Evolutionary conservation across 768 basidiomycete species (phyloP), one percentile per base, ranked within the genome.

Genomic region (Lactarius psammicola): DNA sequence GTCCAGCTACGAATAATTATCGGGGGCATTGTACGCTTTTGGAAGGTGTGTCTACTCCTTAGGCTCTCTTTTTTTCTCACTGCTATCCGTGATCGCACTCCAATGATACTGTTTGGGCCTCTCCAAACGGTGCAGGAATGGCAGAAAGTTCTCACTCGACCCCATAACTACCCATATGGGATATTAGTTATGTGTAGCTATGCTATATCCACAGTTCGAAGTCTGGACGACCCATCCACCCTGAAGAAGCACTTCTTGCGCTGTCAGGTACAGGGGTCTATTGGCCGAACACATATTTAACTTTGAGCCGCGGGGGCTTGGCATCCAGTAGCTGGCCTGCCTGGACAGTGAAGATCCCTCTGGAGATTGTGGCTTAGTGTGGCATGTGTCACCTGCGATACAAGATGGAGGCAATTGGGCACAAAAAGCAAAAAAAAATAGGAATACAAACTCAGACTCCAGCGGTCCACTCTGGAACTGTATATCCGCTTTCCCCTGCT

Each of bases 391-490:
- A 4, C n/a, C 4, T 23, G 23, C 13, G n/a, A 10, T 2, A 13
- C 20, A n/a, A n/a, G 17, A 17, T 18, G 7, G 6, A 20, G 6
- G 7, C 42, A 42, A 42, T 13, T 49, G 23, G 11, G 23, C n/a
- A 49, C 8, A 49, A 23, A n/a, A 38, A 38, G 38, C 38, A 13
- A 42, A 20, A 42, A n/a, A 40, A 40, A 40, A 40, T 15, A 3
- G 15, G n/a, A 11, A 58, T 5, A 55, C 53, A 60, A 64, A 60
- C 38, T 55, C 64, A 60, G 51, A 55, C 64, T 60, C n/a, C 44
- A 49, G 23, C 46, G 10, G 13, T 49, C n/a, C 46, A 26, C 23
- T 11, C 23, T 13, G 26, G 23, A 49, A 49, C 11, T 46, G 46
- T 23, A n/a, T 46, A 46, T 4, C 46, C 26, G 2, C 49, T 26